Evolutionary conservation across 2,329 filamentous ascomycete species (phyloP), one percentile per base, ranked within the genome.

Genomic region (Orbilia javanica): DNA sequence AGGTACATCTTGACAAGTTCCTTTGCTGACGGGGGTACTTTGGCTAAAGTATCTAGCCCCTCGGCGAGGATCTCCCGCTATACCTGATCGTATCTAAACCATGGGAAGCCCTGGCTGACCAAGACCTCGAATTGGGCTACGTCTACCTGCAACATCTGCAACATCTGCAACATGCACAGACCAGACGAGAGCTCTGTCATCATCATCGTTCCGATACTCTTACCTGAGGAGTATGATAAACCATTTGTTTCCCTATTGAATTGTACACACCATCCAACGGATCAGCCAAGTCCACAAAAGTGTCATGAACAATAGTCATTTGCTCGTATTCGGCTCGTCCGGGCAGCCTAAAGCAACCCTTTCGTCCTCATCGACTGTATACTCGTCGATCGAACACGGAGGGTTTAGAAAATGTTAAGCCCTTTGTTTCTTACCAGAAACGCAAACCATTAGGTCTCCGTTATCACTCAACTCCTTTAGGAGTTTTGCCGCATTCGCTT

Each of bases 401-500:
- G 71, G 25, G 55, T 75, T 75, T 75, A 10, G 53, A 31, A 39
- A 79, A 27, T 46, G 29, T 63, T n/a, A 53, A 44, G 27, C 27
- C 31, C 39, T 20, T n/a, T 27, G 42, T 39, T 46, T 68, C 83
- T 79, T 81, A 88, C 87, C 88, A 44, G 88, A 86, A 44, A 85
- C 84, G 62, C 87, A 87, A 62, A 87, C 88, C 81, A 88, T 88
- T 48, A 92, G 88, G 80, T 88, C 84, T 10, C 87, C 87, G 48
- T 85, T 86, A 80, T 90, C 88, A 76, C 89, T 87, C 82, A 92
- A 84, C 75, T 91, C 89, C 80, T 89, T 90, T 36, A 92, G 84
- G 34, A 88, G 82, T 83, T 91, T 92, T 29, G 86, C 86, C 25
- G 89, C 86, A 50, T 88, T 85, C 11, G 88, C 82, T 84, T 90